phyloP scores from a whole-genome alignment of 495 filamentous ascomycete genomes.

The Penicillium chermesinum region DNA sequence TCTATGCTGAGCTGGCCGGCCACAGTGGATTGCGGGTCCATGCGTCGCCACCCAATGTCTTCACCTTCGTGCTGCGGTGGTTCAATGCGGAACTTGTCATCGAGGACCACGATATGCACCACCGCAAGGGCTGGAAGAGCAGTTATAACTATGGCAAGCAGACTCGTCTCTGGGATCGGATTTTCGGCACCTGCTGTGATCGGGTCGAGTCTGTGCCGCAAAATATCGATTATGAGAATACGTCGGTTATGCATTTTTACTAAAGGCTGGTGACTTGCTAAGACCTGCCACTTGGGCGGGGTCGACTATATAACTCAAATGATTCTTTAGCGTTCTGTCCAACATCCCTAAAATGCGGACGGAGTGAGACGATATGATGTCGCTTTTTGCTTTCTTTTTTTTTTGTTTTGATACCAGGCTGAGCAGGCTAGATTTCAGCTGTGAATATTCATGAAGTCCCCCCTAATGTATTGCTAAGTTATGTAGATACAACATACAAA shows the following conservation, averaged over 20 bases:
- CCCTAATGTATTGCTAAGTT: too few relatives aligned
- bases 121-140: slow-evolving; percentile 38
- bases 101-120: slow-evolving; percentile 38
- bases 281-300: neutral
- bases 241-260: slow-evolving; percentile 27
- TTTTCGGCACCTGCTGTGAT: slow-evolving; percentile 33
- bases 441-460: too few relatives aligned
- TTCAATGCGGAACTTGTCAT: slow-evolving; percentile 33
- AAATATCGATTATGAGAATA: slow-evolving; percentile 33
- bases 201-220: slow-evolving; percentile 24
- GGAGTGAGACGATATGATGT: too few relatives aligned
- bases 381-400: too few relatives aligned
- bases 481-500: too few relatives aligned
- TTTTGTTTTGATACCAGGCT: too few relatives aligned
- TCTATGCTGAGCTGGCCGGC: slow-evolving; percentile 31
- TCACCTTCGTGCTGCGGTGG: slow-evolving; percentile 24
- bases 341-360: too few relatives aligned
- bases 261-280: slow-evolving; percentile 1
- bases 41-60: slow-evolving; percentile 25
- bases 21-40: slow-evolving; percentile 33
- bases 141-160: slow-evolving; percentile 39
- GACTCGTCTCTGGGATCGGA: slow-evolving; percentile 37
- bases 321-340: neutral
- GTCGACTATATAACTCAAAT: neutral
- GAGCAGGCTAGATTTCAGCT: too few relatives aligned